Percentiles rank a stretch among this genome's conserved stretches.
Evolutionary conservation across 371 early-diverging fungal genomes (phyloP).

Genomic region (Actinomucor elegans): DNA sequence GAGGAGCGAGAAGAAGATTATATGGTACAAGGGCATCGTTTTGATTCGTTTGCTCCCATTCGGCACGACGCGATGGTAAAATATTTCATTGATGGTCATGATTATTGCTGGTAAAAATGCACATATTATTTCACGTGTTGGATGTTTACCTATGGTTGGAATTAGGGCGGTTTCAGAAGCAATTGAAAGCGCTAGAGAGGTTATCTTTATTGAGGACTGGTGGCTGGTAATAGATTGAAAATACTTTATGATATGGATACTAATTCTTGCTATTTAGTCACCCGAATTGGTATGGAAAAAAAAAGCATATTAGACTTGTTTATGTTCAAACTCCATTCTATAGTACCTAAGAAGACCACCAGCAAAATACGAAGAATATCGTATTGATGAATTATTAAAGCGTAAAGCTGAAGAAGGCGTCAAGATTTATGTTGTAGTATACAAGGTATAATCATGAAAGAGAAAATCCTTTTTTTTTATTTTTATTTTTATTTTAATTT

Average conservation of each 20-base stretch:
- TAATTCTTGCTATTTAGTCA: conserved; percentile 22
- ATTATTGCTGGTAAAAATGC: conserved; percentile 67
- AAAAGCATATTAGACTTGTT: not conserved
- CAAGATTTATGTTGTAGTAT: conserved; percentile 85
- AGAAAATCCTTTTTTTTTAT: too few species aligned
- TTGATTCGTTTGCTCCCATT: conserved; percentile 80
- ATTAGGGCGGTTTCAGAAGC: conserved; percentile 73
- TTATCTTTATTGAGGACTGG: conserved; percentile 91
- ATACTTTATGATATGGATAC: not conserved
- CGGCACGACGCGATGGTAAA: conserved; percentile 65
- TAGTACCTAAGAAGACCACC: conserved; percentile 81
- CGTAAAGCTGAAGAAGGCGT: conserved; percentile 89
- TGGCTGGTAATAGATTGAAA: conserved; percentile 65
- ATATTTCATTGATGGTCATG: conserved; percentile 85
- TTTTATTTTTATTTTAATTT: too few species aligned
- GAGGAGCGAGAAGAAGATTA: conserved; percentile 43
- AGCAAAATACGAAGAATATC: conserved; percentile 66
- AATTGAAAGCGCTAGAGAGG: conserved; percentile 69
- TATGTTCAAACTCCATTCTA: not conserved
- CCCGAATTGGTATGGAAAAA: conserved; percentile 42
- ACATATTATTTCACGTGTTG: too few species aligned
- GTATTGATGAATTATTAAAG: conserved; percentile 81
- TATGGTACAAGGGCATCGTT: conserved; percentile 55
- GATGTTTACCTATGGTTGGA: too few species aligned
- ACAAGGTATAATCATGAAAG: conserved; percentile 57